Base-by-base conservation (phyloP, 495 filamentous ascomycete species). In the Neurospora sp. region DNA sequence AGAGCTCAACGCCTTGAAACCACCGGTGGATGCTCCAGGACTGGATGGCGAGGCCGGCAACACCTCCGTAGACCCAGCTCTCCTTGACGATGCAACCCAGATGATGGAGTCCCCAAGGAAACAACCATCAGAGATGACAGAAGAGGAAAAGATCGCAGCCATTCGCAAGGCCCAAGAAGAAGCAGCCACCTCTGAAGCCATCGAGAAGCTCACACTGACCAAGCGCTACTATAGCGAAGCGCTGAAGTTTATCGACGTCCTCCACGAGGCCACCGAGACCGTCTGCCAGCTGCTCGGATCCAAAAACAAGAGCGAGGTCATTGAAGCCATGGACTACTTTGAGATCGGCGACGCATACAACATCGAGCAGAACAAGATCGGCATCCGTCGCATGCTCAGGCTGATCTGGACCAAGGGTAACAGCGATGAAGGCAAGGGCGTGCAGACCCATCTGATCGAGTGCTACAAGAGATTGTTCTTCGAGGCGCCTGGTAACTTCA, bases 331-430 rank as follows among this genome's bases (percentile, higher is more conserved):
- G 94, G 96, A 99, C 78, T 98, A 96, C 82, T 97, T 98, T 77
- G 93, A 94, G 73, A 89, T 97, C 39, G 88, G 95, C 42, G 94
- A 99, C 81, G 94, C 93, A 8, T 98, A 98, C 87, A 94, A 94
- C 81, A 89, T 99, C 62, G 93, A 97, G 81, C 92, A 94, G 69
- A 93, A 96, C 74, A 92, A 94, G 79, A 80, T 90, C 71, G 96
- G 96, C 71, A 97, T 98, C 76, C 89, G 94, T 59, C 88, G 93
- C 71, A 99, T 99, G 96, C 88, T 99, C 54, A 89, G 94, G 48
- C 85, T 98, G 48, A 98, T 99, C 80, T 99, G 96, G 96, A 98
- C 96, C 23, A 99, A 99, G 83, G 96, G 95, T 71, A 98, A 98
- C 82, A 97, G 93, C 77, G 96, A 99, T 78, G 96, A 99, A 86